These are phyloP conservation scores for Eremothecium gossypii DNA, from an alignment of 1,139 yeast genomes.

Conservation along the genomic window DNA sequence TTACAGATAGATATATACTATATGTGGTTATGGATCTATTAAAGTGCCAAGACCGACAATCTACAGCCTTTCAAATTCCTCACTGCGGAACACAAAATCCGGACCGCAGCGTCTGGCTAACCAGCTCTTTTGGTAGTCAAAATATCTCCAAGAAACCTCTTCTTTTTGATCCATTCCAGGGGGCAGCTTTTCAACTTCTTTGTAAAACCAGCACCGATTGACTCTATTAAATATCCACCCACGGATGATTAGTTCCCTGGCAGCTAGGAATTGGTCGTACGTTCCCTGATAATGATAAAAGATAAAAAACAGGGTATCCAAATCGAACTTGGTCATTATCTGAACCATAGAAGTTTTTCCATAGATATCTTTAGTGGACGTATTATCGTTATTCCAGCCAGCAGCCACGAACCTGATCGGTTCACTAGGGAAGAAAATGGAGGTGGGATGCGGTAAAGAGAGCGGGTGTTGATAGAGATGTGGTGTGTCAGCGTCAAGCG, in stretches of 20 bases:
- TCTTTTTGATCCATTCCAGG: constrained; percentile 34
- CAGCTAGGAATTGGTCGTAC: constrained; percentile 71
- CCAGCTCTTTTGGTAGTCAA: constrained; percentile 91
- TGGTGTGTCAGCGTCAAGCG: constrained; percentile 83
- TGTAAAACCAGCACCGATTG: constrained; percentile 75
- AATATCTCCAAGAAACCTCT: constrained; percentile 66
- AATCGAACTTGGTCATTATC: constrained; percentile 65
- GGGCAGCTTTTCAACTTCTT: constrained; percentile 45
- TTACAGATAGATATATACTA: constrained; percentile 2
- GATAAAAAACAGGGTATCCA: constrained; percentile 84
- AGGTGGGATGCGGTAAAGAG: constrained; percentile 77
- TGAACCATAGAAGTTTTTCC: constrained; percentile 30
- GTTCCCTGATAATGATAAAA: constrained; percentile 71
- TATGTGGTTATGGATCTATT: constrained; percentile 1
- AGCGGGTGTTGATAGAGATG: constrained; percentile 61
- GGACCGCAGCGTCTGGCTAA: constrained; percentile 50
- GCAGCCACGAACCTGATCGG: constrained; percentile 39
- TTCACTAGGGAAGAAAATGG: constrained; percentile 86
- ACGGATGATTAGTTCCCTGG: constrained; percentile 65
- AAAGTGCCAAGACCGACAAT: neutral
- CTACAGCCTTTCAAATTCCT: constrained; percentile 45
- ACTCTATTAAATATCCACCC: constrained; percentile 84
- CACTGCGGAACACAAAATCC: constrained; percentile 35
- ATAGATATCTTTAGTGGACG: constrained; percentile 23
- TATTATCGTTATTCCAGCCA: constrained; percentile 27